These are phyloP conservation scores for Pyrenula massariospora DNA, from an alignment of 495 filamentous ascomycete species.

Conservation along the genomic window DNA sequence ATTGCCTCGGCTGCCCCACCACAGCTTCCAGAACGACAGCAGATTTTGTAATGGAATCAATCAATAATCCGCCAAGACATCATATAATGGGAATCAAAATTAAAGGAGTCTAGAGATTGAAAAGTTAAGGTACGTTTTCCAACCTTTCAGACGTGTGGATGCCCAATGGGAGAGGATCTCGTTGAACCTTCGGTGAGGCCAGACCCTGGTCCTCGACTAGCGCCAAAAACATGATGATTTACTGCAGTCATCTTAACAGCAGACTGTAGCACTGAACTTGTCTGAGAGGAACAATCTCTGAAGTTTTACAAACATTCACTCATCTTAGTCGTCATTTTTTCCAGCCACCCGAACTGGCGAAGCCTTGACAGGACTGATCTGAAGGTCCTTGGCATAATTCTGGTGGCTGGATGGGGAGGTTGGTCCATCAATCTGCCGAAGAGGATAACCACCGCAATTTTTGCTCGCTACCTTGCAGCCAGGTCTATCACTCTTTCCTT, in stretches of 20 bases:
- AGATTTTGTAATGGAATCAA: no score
- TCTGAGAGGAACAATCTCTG: no score
- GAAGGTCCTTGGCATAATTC: neutral
- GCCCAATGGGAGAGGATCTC: no score
- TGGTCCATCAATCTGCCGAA: neutral
- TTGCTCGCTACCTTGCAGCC: neutral
- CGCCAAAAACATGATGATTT: neutral
- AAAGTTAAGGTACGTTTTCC: no score
- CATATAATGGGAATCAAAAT: no score
- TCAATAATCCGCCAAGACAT: no score
- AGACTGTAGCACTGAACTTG: no score
- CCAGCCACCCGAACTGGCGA: neutral
- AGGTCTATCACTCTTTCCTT: neutral
- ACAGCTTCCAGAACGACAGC: neutral
- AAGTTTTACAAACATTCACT: no score
- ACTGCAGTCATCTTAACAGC: no score
- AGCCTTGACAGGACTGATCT: neutral
- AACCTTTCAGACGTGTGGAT: no score
- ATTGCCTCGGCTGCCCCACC: neutral
- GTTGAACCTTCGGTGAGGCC: neutral
- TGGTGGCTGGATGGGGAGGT: neutral
- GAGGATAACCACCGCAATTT: constrained; percentile 1
- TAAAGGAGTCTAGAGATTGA: no score
- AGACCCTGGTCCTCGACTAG: neutral
- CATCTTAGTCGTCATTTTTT: neutral